Conservation (phyloP, 768 basidiomycete genomes). For the Macrolepiota dolichaula region DNA sequence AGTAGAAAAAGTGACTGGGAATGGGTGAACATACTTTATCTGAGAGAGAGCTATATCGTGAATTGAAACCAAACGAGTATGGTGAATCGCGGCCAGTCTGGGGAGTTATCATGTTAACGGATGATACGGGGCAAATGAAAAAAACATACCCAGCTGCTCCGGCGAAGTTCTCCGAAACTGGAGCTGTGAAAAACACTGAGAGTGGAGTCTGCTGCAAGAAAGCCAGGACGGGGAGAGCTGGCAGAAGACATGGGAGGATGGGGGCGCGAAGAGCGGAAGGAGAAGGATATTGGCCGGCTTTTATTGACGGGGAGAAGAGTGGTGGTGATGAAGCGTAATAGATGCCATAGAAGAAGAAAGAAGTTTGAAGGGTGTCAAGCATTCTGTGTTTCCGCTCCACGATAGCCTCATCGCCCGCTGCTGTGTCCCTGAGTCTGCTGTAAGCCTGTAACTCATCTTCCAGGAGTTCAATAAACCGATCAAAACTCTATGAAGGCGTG, state of each 20-base stretch:
- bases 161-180: constrained; percentile 31
- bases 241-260: constrained; percentile 27
- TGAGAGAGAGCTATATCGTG: constrained; percentile 39
- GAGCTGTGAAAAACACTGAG: constrained; percentile 28
- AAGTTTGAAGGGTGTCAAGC: not conserved
- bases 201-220: constrained; percentile 28
- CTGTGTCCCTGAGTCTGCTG: not conserved
- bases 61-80: constrained; percentile 40
- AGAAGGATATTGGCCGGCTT: constrained; percentile 12
- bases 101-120: not conserved
- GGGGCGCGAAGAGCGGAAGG: constrained; percentile 16
- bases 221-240: constrained; percentile 25
- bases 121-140: not conserved
- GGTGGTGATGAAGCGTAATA: constrained; percentile 8
- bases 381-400: not conserved
- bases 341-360: constrained; percentile 7
- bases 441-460: not conserved
- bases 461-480: not conserved
- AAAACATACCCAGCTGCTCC: constrained; percentile 38
- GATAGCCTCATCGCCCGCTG: not conserved
- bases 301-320: not conserved
- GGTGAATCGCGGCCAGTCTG: constrained; percentile 37
- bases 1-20: not conserved
- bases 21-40: constrained; percentile 33
- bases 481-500: not conserved